These are phyloP conservation scores for Cordyceps fumosorosea DNA, from an alignment of 2,329 filamentous ascomycete species.

Conservation along the genomic window DNA sequence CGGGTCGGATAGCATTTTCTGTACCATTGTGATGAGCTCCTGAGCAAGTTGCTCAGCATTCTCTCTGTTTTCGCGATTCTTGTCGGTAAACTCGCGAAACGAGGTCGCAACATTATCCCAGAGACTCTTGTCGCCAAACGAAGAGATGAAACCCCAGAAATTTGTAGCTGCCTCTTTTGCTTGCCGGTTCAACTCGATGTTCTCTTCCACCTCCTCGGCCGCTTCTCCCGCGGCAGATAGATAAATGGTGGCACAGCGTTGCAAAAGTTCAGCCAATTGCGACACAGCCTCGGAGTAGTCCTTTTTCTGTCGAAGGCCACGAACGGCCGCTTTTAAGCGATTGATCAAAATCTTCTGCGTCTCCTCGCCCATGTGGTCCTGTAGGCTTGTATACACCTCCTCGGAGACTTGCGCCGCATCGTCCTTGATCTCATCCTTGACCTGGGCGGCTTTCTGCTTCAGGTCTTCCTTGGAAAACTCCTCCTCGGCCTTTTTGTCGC, in stretches of 20 bases:
- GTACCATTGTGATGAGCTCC: conserved; percentile 66
- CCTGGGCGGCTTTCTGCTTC: conserved; percentile 46
- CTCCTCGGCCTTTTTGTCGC: conserved; percentile 15
- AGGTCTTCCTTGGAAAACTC: conserved; percentile 58
- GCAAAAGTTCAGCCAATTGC: conserved; percentile 65
- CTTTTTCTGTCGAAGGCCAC: conserved; percentile 64
- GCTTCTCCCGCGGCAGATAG: conserved; percentile 65
- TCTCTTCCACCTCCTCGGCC: conserved; percentile 58
- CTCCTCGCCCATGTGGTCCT: conserved; percentile 64
- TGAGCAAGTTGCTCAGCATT: conserved; percentile 74
- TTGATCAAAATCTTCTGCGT: conserved; percentile 67
- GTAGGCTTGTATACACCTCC: conserved; percentile 63
- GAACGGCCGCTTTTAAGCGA: conserved; percentile 69
- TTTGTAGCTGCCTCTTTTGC: conserved; percentile 70
- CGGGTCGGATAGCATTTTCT: conserved; percentile 78
- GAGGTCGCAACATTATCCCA: conserved; percentile 70
- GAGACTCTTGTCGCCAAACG: conserved; percentile 65
- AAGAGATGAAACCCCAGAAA: conserved; percentile 73
- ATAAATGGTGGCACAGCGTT: conserved; percentile 72
- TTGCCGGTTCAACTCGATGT: conserved; percentile 66
- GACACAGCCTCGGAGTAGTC: conserved; percentile 87
- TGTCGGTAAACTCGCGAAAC: conserved; percentile 64
- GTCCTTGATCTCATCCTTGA: conserved; percentile 47
- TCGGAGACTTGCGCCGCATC: conserved; percentile 46
- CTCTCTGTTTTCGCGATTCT: conserved; percentile 64